phyloP scores from a whole-genome alignment of 805 yeast species.

The Candida parachauliodes region DNA sequence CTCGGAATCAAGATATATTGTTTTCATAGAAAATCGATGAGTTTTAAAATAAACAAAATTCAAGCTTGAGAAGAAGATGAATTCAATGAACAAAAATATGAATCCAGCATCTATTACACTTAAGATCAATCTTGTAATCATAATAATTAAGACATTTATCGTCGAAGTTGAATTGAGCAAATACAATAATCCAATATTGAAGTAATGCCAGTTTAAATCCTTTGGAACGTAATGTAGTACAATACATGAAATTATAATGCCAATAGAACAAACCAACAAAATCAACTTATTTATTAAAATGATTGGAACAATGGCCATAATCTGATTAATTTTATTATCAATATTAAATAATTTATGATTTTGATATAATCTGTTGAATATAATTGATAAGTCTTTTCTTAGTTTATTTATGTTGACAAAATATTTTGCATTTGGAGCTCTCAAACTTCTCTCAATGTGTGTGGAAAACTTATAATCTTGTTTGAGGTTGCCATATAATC shows the following conservation, averaged over 20 bases:
- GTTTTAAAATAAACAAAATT: slow-evolving; percentile 1
- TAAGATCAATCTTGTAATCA: neutral
- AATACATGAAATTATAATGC: neutral
- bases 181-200: slow-evolving; percentile 1
- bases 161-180: neutral
- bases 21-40: slow-evolving; percentile 4
- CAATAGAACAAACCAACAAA: neutral
- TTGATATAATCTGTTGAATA: neutral
- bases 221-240: slow-evolving; percentile 2
- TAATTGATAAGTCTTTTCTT: neutral
- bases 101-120: neutral
- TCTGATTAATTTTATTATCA: neutral
- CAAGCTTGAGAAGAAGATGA: slow-evolving; percentile 1
- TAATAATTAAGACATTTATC: neutral
- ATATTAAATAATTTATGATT: neutral
- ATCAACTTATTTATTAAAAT: slow-evolving; percentile 1
- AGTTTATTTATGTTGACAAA: neutral
- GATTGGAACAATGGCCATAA: neutral
- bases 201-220: slow-evolving; percentile 2
- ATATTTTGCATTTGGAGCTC: neutral
- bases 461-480: neutral
- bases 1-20: neutral
- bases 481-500: neutral
- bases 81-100: neutral
- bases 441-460: neutral